Evolutionary conservation across 768 basidiomycete genomes (phyloP).

Genomic region (Naganishia friedmannii): DNA sequence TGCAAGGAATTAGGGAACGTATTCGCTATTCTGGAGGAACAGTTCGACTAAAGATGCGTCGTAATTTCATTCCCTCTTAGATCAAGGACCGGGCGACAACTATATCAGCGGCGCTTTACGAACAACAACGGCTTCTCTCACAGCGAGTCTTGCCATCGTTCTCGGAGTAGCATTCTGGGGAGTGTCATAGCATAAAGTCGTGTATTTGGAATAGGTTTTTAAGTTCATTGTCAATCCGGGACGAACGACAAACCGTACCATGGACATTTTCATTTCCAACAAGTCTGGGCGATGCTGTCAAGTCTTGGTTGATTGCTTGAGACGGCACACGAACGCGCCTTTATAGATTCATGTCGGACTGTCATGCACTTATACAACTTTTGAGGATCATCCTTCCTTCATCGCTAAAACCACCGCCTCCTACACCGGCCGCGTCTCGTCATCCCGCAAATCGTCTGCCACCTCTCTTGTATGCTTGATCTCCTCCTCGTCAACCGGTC

Average conservation of each 20-base stretch:
- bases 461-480: conserved; percentile 39
- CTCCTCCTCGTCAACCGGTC: conserved; percentile 31
- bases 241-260: background rate
- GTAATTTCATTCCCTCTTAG: background rate
- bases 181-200: background rate
- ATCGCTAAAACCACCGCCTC: background rate
- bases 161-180: background rate
- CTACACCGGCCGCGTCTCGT: background rate
- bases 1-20: background rate
- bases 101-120: conserved; percentile 17
- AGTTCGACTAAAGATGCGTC: background rate
- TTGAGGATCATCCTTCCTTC: background rate
- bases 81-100: conserved; percentile 23
- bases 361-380: background rate
- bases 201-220: background rate
- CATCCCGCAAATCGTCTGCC: conserved; percentile 48
- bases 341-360: background rate
- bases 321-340: no score
- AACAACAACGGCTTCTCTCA: background rate
- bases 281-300: no score
- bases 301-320: no score
- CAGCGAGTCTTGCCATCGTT: background rate
- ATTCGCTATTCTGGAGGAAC: background rate
- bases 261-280: background rate
- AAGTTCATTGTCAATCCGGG: background rate